Conservation (phyloP, 805 yeast genomes). For the Maudiozyma saulgeensis region DNA sequence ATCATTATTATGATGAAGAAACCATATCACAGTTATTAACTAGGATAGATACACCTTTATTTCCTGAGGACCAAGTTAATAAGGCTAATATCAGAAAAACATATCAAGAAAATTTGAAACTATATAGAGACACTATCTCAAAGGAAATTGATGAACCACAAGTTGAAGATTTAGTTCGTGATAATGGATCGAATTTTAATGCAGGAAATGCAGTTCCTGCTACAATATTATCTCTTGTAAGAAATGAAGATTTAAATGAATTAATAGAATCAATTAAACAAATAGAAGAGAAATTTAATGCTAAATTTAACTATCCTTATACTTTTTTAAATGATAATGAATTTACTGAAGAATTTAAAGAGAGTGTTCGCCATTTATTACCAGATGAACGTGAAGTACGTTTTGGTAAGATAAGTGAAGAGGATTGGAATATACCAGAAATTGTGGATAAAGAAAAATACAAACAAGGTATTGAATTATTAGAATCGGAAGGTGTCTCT, state of each 20-base stretch:
- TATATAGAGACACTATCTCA: conserved; percentile 31
- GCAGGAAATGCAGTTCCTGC: conserved; percentile 47
- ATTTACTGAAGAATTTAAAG: conserved; percentile 50
- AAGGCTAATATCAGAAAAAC: conserved; percentile 7
- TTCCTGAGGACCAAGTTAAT: conserved; percentile 2
- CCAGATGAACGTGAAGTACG: conserved; percentile 33
- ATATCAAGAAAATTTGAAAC: conserved; percentile 28
- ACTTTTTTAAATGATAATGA: conserved; percentile 67
- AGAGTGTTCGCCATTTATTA: conserved; percentile 32
- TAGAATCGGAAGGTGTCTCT: conserved; percentile 43
- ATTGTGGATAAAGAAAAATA: conserved; percentile 41
- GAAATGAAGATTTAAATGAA: conserved; percentile 48
- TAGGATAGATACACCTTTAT: conserved; percentile 18
- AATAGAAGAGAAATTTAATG: conserved; percentile 58
- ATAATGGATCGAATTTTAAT: conserved; percentile 20
- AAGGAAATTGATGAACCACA: conserved; percentile 41
- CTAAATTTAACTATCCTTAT: conserved; percentile 69
- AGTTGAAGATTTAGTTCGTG: conserved; percentile 28
- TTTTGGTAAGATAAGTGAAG: conserved; percentile 37
- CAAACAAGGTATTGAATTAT: neutral
- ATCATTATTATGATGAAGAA: conserved; percentile 1
- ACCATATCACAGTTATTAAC: neutral
- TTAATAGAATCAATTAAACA: conserved; percentile 46
- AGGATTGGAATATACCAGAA: conserved; percentile 53
- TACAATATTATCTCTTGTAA: conserved; percentile 61